Base-by-base conservation (phyloP, 129 eudicot species). In the Solidago caesia region DNA sequence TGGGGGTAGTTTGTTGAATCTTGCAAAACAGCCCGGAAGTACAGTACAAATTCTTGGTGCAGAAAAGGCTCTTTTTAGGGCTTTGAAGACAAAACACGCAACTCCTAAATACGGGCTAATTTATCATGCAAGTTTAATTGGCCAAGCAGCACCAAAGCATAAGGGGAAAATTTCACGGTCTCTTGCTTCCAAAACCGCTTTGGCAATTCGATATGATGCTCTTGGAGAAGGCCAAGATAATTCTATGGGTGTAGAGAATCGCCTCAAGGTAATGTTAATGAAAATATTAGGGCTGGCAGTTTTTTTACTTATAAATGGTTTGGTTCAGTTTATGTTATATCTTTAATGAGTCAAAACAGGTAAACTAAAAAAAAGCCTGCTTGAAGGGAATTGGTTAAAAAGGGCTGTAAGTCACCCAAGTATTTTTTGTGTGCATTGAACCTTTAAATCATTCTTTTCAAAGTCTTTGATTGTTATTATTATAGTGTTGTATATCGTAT, bases 41-140 rank as follows among this genome's bases (percentile, higher is more conserved):
- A 90, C 98, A 2, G 92, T 93, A 55, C 98, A 93, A 82, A 93
- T 93, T 57, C 97, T 93, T 43, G 98, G 98, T 63, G 98, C 98
- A 13, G 98, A 93, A 76, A 93, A 93, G 82, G 98, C 97, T 7
- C 97, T 93, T 48, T 93, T 93, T 74, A 88, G 98, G 82, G 97
- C 98, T 67, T 83, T 90, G 47, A 90, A 93, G 71, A 93, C 98
- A 46, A 93, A 93, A 78, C 98, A 93, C 62, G 92, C 98, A 26
- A 93, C 98, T 26, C 98, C 98, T 2, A 94, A 94, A 72, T 94
- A 94, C 21, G 97, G 98, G 48, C 93, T 94, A 51, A 94, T 94
- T 44, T 94, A 88, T 62, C 98, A 90, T 82, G 97, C 98, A 58
- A 90, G 97, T 51, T 81, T 94, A 63, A 94, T 94, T 62, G 97